Conservation (phyloP, 768 basidiomycete species). For the Suillus clintonianus region DNA sequence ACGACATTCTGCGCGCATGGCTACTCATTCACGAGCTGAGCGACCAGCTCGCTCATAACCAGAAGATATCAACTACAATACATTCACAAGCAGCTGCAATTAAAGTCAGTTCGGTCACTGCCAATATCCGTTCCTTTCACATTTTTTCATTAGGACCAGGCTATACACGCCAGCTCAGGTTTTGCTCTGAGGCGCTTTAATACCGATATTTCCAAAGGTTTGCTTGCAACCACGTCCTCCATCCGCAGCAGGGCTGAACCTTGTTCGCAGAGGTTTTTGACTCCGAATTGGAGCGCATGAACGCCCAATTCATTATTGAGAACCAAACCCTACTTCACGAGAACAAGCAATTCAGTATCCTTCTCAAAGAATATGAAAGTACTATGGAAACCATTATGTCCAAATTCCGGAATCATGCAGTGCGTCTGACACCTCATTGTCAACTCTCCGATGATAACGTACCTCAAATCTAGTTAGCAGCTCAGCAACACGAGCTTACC, state of each 20-base stretch:
- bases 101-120: conserved; percentile 53
- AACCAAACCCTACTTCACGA: conserved; percentile 92
- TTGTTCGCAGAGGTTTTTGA: conserved; percentile 76
- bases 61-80: conserved; percentile 68
- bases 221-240: conserved; percentile 12
- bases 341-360: conserved; percentile 87
- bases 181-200: conserved; percentile 84
- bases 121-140: conserved; percentile 8
- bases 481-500: conserved; percentile 86
- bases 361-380: conserved; percentile 92
- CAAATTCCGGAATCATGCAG: conserved; percentile 91
- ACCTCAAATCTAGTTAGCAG: conserved; percentile 63
- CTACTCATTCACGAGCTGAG: conserved; percentile 79
- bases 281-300: conserved; percentile 87
- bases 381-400: conserved; percentile 97
- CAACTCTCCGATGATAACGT: conserved; percentile 10
- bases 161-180: conserved; percentile 67
- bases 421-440: conserved; percentile 42
- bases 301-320: conserved; percentile 89
- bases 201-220: conserved; percentile 84
- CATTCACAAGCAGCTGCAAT: conserved; percentile 69
- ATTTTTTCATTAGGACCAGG: conserved; percentile 59
- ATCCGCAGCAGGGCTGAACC: conserved; percentile 14
- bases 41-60: conserved; percentile 81
- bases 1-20: conserved; percentile 71